phyloP scores from a whole-genome alignment of 2,329 filamentous ascomycete species.

The Trichoderma endophyticum region DNA sequence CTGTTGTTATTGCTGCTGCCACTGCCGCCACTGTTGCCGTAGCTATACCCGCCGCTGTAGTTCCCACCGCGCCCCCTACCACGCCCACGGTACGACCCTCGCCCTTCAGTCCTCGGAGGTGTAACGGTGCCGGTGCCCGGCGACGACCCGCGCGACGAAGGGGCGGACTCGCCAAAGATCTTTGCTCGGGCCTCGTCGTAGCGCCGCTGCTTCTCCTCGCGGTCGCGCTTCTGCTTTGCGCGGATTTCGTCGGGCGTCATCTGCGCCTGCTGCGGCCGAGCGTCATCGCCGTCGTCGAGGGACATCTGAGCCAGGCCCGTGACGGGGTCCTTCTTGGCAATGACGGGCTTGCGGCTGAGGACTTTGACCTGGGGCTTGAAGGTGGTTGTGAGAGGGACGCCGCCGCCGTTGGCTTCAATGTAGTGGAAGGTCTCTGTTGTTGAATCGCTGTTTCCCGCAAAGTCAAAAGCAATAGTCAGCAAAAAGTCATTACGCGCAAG shows the following conservation, averaged over 20 bases:
- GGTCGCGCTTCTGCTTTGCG: slow-evolving; percentile 71
- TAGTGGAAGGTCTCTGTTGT: slow-evolving; percentile 68
- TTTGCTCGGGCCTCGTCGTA: slow-evolving; percentile 88
- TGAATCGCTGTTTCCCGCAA: slow-evolving; percentile 57
- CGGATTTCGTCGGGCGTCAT: slow-evolving; percentile 74
- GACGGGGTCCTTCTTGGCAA: slow-evolving; percentile 57
- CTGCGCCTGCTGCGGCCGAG: slow-evolving; percentile 59
- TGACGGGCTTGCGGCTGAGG: slow-evolving; percentile 74
- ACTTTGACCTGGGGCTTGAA: slow-evolving; percentile 84
- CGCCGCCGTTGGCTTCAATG: slow-evolving; percentile 59
- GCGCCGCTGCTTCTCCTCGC: slow-evolving; percentile 83
- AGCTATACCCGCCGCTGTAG: slow-evolving; percentile 22
- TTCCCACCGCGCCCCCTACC: slow-evolving; percentile 45
- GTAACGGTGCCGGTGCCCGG: slow-evolving; percentile 52
- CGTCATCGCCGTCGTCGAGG: slow-evolving; percentile 54
- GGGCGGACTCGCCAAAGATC: slow-evolving; percentile 68
- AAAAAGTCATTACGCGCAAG: neutral
- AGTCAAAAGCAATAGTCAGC: neutral
- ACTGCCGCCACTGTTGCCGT: slow-evolving; percentile 23
- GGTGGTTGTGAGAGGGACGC: slow-evolving; percentile 58
- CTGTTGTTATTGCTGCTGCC: slow-evolving; percentile 26
- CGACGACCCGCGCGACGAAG: slow-evolving; percentile 57
- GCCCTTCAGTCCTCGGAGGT: slow-evolving; percentile 47
- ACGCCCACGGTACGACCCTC: slow-evolving; percentile 40
- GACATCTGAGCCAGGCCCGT: slow-evolving; percentile 46